Evolutionary conservation across 495 filamentous ascomycete genomes (phyloP).

Genomic region (Penicillium ochrochloron): DNA sequence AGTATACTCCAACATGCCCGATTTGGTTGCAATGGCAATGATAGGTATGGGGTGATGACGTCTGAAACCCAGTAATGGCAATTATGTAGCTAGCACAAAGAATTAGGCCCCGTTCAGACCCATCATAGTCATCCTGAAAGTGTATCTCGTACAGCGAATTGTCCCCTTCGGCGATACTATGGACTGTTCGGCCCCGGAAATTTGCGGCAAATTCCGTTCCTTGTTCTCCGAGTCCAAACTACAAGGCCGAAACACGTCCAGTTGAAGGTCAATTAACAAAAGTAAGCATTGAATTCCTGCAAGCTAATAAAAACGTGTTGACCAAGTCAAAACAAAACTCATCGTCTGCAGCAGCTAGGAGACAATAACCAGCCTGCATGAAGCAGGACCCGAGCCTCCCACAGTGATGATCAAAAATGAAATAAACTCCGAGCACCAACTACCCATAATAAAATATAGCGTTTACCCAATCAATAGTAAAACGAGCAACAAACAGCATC

Average conservation of each 20-base stretch:
- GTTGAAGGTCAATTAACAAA: neutral
- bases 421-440: conserved; percentile 8
- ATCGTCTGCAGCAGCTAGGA: conserved; percentile 3
- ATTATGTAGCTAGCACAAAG: neutral
- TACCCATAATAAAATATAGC: conserved; percentile 6
- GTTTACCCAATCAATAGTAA: neutral
- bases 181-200: conserved; percentile 2
- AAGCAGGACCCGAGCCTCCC: neutral
- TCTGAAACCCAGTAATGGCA: neutral
- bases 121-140: neutral
- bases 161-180: neutral
- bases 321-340: neutral
- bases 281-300: conserved; percentile 1
- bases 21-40: neutral
- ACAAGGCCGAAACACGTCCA: neutral
- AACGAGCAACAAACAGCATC: neutral
- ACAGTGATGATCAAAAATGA: neutral
- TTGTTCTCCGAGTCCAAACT: neutral
- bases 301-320: neutral
- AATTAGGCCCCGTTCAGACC: neutral
- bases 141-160: neutral
- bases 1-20: neutral
- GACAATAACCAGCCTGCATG: conserved; percentile 5
- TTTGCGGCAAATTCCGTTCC: neutral
- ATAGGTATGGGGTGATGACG: too few relatives aligned